Percentiles rank a stretch among this genome's conserved stretches.
These are phyloP conservation scores for Gnetum montanum DNA, from an alignment of 75 land plant genomes.

Conservation along the genomic window DNA sequence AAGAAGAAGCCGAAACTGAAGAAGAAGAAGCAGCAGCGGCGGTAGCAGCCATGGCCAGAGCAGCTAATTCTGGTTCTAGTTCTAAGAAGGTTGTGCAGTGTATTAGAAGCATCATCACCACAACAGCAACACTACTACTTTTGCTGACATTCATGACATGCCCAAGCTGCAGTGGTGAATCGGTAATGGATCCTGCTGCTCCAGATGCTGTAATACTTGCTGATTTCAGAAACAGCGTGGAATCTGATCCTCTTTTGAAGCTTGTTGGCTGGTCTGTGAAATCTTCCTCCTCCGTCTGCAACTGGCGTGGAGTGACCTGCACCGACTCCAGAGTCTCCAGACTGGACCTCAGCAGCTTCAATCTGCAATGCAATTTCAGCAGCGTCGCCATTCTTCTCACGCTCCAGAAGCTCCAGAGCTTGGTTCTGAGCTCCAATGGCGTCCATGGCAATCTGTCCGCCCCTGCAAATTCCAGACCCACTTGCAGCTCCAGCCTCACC, in stretches of 20 bases:
- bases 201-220: not conserved
- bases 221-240: not conserved
- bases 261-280: not conserved
- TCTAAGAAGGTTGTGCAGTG: too few species aligned
- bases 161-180: too few species aligned
- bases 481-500: not conserved
- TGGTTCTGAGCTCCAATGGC: constrained; percentile 3
- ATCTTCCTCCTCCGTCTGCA: not conserved
- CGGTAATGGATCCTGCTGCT: not conserved
- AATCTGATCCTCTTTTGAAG: constrained; percentile 2
- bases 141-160: too few species aligned
- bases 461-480: too few species aligned
- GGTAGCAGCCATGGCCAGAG: too few species aligned
- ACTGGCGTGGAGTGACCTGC: constrained; percentile 1
- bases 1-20: too few species aligned
- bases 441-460: constrained; percentile 2
- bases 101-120: too few species aligned
- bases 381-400: not conserved
- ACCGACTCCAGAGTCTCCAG: not conserved
- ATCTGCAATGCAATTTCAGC: constrained; percentile 4
- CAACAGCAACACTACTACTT: too few species aligned
- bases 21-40: too few species aligned
- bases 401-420: not conserved
- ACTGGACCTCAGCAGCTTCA: constrained; percentile 5
- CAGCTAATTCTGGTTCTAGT: too few species aligned